Percentiles rank a stretch among this genome's conserved stretches.
Conservation (phyloP, 768 basidiomycete genomes). For the Hirschioporus abietinus region DNA sequence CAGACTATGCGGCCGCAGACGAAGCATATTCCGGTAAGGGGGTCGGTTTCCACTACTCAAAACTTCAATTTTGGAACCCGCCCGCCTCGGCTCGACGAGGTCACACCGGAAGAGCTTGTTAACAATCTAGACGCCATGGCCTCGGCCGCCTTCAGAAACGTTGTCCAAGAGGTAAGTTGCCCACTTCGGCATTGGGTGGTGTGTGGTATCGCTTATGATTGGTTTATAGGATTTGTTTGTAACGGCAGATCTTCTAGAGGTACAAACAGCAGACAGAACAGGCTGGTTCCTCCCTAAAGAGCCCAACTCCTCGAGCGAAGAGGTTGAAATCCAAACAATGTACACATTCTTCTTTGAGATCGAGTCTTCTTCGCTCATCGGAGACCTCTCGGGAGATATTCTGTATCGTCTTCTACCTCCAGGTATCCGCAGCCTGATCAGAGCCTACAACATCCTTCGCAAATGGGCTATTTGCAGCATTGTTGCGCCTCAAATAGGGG, state of each 20-base stretch:
- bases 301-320: slow-evolving; percentile 46
- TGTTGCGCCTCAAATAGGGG: slow-evolving; percentile 56
- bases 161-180: slow-evolving; percentile 63
- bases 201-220: not conserved
- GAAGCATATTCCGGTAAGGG: slow-evolving; percentile 5
- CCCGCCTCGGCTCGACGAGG: slow-evolving; percentile 58
- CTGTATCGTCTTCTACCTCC: slow-evolving; percentile 74
- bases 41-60: slow-evolving; percentile 11
- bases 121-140: slow-evolving; percentile 75
- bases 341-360: slow-evolving; percentile 69
- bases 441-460: slow-evolving; percentile 69
- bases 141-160: slow-evolving; percentile 65
- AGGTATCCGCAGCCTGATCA: slow-evolving; percentile 67
- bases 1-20: slow-evolving; percentile 54
- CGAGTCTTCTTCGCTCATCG: slow-evolving; percentile 65
- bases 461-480: slow-evolving; percentile 76
- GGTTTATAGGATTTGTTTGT: slow-evolving; percentile 63
- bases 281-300: slow-evolving; percentile 74
- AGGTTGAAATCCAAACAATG: slow-evolving; percentile 74
- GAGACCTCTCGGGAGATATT: slow-evolving; percentile 63
- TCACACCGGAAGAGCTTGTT: slow-evolving; percentile 67
- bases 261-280: slow-evolving; percentile 71
- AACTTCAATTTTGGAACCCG: slow-evolving; percentile 31
- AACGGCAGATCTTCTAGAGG: slow-evolving; percentile 73
- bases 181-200: not conserved